Evolutionary conservation across 371 early-diverging fungal genomes (phyloP), one percentile per base, ranked within the genome.

Genomic region (Mucor velutinosus): DNA sequence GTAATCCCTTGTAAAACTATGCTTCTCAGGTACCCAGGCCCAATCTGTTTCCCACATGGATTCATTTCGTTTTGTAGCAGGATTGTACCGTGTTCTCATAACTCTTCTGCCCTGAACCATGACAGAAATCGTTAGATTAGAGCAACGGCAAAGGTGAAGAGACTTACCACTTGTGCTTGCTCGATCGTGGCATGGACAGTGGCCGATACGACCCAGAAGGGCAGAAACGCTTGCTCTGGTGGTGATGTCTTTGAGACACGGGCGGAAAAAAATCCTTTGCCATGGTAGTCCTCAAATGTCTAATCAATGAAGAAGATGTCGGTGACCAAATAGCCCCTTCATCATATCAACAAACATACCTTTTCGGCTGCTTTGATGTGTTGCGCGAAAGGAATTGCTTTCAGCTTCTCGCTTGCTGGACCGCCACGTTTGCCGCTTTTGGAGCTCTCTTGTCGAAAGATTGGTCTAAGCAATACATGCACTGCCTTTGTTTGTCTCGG

Each of bases 181-280:
- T 81, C 79, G 25, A 88, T 76, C 19, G 77, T 73, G 15, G 84
- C 75, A 32, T 72, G 74, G 17, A 88, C 82, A 32, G 77, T 77
- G 21, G 82, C 84, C 47, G 86, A 83, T 3, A 84, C 82, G 1
- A 84, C 83, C 88, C 88, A 88, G 59, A 86, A 88, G 0, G 88
- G 88, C 21, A 88, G 66, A 64, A 82, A 88, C 7, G 76, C 70
- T 63, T 87, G 82, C 58, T 86, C 82, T 19, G 85, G 81, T n/a
- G 82, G 76, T 10, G 80, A 75, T 3, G 79, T 76, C 15, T 74
- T 69, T 15, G 70, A 74, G 25, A 81, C 49, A 12, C 80, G 82
- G 15, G 78, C 79, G 1, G 88, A 83, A 64, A 88, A 88, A 72
- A 86, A 88, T 35, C 86, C 86, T n/a, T 77, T 82, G 12, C 85